Percentiles rank a stretch among this genome's conserved stretches.
These are phyloP conservation scores for Naganishia cerealis DNA, from an alignment of 1,284 basidiomycete species.

Conservation along the genomic window DNA sequence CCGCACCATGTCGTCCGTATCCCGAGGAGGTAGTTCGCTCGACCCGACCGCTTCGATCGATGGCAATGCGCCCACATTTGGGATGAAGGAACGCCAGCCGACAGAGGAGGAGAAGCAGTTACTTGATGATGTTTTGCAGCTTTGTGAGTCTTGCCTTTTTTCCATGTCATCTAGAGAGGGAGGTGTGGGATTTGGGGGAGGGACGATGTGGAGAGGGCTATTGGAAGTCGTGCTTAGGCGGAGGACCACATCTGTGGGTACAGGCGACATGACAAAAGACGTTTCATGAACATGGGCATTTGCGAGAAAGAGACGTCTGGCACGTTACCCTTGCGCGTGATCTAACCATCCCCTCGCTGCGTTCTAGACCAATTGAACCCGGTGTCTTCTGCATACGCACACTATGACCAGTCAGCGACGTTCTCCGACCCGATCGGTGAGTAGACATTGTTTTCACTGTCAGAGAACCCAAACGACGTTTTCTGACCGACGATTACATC, in stretches of 20 bases:
- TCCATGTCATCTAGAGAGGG: background rate
- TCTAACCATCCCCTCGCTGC: background rate
- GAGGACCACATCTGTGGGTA: no score
- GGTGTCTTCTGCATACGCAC: conserved; percentile 41
- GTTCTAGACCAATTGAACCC: conserved; percentile 45
- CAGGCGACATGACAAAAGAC: no score
- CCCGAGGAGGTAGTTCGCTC: conserved; percentile 25
- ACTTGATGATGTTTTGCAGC: conserved; percentile 44
- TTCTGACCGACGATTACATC: no score
- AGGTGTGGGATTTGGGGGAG: background rate
- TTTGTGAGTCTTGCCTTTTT: conserved; percentile 37
- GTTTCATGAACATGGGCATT: no score
- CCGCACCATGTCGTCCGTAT: conserved; percentile 13
- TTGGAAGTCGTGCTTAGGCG: background rate
- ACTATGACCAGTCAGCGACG: conserved; percentile 40
- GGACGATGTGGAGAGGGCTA: background rate
- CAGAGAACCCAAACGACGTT: no score
- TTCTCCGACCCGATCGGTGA: conserved; percentile 45
- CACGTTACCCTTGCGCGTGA: background rate
- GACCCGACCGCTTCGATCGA: conserved; percentile 18
- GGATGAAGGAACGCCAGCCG: conserved; percentile 39
- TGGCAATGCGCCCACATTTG: conserved; percentile 39
- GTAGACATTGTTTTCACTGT: no score
- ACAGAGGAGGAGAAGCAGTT: conserved; percentile 40
- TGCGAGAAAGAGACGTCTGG: no score